phyloP scores from a whole-genome alignment of 805 yeast species.

The Zygosaccharomyces pseudorouxii region DNA sequence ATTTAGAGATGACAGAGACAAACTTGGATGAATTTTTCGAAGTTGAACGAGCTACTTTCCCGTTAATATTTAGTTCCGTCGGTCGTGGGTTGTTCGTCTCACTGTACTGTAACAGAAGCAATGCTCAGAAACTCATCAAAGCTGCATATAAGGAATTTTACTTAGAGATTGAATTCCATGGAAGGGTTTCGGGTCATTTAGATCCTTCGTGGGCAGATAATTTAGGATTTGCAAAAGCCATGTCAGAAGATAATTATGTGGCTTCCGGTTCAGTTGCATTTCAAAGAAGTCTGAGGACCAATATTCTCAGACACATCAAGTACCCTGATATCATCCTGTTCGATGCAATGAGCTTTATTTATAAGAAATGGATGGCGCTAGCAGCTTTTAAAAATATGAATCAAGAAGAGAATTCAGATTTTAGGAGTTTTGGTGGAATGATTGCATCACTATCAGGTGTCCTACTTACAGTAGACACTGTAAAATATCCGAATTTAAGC shows the following conservation, averaged over 20 bases:
- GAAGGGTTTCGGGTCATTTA: slow-evolving; percentile 21
- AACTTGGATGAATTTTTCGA: slow-evolving; percentile 23
- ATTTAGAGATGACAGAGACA: slow-evolving; percentile 21
- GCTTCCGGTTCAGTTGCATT: slow-evolving; percentile 65
- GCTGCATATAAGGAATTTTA: slow-evolving; percentile 35
- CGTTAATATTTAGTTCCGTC: slow-evolving; percentile 36
- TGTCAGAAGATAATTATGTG: slow-evolving; percentile 51
- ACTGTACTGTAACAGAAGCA: slow-evolving; percentile 47
- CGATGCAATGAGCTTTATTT: slow-evolving; percentile 36
- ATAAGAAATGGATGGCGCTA: slow-evolving; percentile 33
- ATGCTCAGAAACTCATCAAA: slow-evolving; percentile 46
- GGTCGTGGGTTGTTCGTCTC: slow-evolving; percentile 51
- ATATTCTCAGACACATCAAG: slow-evolving; percentile 26
- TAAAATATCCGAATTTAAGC: slow-evolving; percentile 10
- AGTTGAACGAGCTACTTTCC: slow-evolving; percentile 32
- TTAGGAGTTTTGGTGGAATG: slow-evolving; percentile 67
- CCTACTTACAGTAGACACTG: slow-evolving; percentile 38
- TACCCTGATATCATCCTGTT: slow-evolving; percentile 27
- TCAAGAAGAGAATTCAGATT: slow-evolving; percentile 41
- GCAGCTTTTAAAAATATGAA: slow-evolving; percentile 18
- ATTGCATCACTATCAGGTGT: slow-evolving; percentile 68
- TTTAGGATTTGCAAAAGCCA: slow-evolving; percentile 38
- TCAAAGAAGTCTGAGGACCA: slow-evolving; percentile 58
- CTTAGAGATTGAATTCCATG: slow-evolving; percentile 27
- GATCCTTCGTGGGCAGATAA: slow-evolving; percentile 31